Percentiles rank a stretch among this genome's conserved stretches.
Evolutionary conservation across 2,329 filamentous ascomycete species (phyloP).

Genomic region (Phaeophleospora eucalypticola): DNA sequence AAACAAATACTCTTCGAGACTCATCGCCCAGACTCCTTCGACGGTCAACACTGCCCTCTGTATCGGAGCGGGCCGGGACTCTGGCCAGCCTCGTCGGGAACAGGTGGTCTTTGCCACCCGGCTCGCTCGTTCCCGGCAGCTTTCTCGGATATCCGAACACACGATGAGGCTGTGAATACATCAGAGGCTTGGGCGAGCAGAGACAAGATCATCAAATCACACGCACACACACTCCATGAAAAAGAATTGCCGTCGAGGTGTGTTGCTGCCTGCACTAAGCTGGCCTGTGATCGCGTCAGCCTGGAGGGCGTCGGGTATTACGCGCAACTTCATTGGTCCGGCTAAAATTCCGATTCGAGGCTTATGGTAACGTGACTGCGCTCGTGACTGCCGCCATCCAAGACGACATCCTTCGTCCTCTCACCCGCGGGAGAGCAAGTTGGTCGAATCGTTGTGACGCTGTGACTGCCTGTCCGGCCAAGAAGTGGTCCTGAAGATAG

Average conservation of each 20-base stretch:
- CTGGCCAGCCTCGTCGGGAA: no score
- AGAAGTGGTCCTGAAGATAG: no score
- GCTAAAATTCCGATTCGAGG: background rate
- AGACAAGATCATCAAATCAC: background rate
- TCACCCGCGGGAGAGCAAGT: no score
- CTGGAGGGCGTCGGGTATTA: background rate
- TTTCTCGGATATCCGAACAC: background rate
- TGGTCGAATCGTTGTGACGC: no score
- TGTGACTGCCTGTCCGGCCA: no score
- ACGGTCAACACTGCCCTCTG: background rate
- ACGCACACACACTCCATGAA: no score
- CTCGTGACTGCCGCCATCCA: background rate
- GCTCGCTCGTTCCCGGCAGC: no score
- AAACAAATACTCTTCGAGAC: no score
- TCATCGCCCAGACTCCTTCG: background rate
- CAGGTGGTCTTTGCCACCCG: no score
- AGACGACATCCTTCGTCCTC: no score
- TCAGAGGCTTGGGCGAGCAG: background rate
- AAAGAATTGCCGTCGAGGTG: no score
- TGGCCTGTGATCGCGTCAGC: background rate
- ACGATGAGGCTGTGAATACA: background rate
- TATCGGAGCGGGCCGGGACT: slow-evolving; percentile 2
- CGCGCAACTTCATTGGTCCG: background rate
- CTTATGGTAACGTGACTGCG: background rate
- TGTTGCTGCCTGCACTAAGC: background rate